These are phyloP conservation scores for Emericellopsis cladophorae DNA, from an alignment of 2,329 filamentous ascomycete species.

Conservation along the genomic window DNA sequence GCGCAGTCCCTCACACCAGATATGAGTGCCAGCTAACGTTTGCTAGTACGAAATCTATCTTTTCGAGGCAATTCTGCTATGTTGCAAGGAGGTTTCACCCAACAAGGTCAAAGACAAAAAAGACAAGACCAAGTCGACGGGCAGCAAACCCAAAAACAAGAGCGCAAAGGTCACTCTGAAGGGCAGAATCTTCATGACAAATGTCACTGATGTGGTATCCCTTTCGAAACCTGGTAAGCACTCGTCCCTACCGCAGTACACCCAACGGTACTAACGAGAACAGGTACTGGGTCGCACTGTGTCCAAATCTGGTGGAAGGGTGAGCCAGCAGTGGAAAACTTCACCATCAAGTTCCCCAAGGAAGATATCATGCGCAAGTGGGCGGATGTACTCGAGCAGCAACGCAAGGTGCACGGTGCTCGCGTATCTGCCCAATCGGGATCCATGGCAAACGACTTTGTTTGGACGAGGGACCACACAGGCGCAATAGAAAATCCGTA, in stretches of 20 bases:
- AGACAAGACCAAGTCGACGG: conserved; percentile 44
- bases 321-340: conserved; percentile 89
- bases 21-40: conserved; percentile 6
- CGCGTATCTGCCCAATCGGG: conserved; percentile 32
- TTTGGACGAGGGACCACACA: conserved; percentile 60
- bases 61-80: conserved; percentile 88
- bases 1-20: conserved; percentile 13
- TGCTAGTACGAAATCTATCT: conserved; percentile 89
- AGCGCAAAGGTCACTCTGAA: conserved; percentile 86
- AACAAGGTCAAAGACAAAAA: conserved; percentile 75
- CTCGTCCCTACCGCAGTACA: not conserved
- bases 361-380: conserved; percentile 92
- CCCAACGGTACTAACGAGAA: not conserved
- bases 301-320: conserved; percentile 99
- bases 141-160: conserved; percentile 46
- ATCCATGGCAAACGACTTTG: conserved; percentile 58
- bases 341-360: conserved; percentile 84
- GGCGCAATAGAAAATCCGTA: conserved; percentile 72
- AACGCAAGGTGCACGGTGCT: conserved; percentile 51
- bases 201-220: conserved; percentile 89
- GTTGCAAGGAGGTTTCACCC: conserved; percentile 87
- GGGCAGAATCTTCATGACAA: conserved; percentile 97
- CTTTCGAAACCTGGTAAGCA: conserved; percentile 72
- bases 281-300: conserved; percentile 64
- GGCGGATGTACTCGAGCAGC: conserved; percentile 65